Base-by-base conservation (phyloP, 2,329 filamentous ascomycete genomes). In the Monosporascus sp. region DNA sequence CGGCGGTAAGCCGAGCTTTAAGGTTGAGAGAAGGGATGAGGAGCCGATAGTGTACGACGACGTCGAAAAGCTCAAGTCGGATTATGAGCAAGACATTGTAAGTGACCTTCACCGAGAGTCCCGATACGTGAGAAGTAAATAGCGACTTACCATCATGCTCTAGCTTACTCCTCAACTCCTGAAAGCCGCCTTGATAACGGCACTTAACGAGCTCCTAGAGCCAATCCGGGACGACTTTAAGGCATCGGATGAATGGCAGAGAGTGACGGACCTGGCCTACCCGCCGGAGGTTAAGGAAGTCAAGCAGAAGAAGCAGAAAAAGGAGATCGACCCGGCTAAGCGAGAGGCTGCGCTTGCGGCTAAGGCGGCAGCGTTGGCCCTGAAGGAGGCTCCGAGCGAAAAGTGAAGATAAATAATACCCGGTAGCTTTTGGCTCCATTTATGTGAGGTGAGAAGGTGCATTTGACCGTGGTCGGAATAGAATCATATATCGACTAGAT, bases 151-250 rank as follows among this genome's bases (percentile, higher is more conserved):
- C 45, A 63, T 48, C 34, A 6, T 42, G 24, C 27, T 57, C 6
- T 58, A 85, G 80, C 80, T 96, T 56, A 90, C 88, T 1, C 94
- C 94, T 0, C 92, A 97, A 75, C 74, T 88, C 14, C 77, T 97
- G 50, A 97, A 99, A 76, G 81, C 86, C n/a, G 90, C 89, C 11
- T 84, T 95, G 6, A 81, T 88, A 5, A 79, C 83, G 50, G 89
- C 84, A 9, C 79, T 99, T 20, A 84, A 83, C 60, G 77, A 81
- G 39, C 80, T 97, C 14, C 78, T 96, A 53, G 83, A 79, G 2
- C 90, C 93, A 1, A 93, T 99, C 54, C 85, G 86, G 59, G 79
- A 76, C 3, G 86, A 85, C 6, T 97, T 83, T 73, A 74, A 88
- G 57, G 80, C 78, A 0, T 86, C 82, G 0, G 65, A 79, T 31